Conservation (phyloP, 2,329 filamentous ascomycete genomes). For the Hypoxylon sp. region DNA sequence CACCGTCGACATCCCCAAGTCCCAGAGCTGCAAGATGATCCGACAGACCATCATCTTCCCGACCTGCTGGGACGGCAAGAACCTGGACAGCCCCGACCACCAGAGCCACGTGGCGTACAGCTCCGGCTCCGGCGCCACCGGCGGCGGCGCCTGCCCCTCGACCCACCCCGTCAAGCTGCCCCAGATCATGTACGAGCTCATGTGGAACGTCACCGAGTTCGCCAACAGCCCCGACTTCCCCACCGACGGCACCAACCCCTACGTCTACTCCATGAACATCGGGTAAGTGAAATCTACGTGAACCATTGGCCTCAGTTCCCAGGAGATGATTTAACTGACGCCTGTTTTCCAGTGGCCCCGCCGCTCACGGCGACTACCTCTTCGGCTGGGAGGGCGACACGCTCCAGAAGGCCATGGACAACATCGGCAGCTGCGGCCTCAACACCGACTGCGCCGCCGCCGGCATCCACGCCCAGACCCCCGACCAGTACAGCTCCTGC, state of each 20-base stretch:
- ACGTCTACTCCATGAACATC: conserved; percentile 60
- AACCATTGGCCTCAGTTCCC: no score
- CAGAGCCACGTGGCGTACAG: conserved; percentile 62
- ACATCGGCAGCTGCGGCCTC: conserved; percentile 57
- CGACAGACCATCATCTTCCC: conserved; percentile 66
- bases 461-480: conserved; percentile 60
- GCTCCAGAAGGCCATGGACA: conserved; percentile 63
- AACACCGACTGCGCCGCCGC: conserved; percentile 59
- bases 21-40: conserved; percentile 64
- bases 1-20: conserved; percentile 62
- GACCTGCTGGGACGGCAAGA: conserved; percentile 63
- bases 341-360: conserved; percentile 54
- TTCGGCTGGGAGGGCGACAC: conserved; percentile 64
- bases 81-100: conserved; percentile 62
- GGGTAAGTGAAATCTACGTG: conserved; percentile 48
- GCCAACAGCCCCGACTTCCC: conserved; percentile 59
- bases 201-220: conserved; percentile 60
- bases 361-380: conserved; percentile 65
- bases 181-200: conserved; percentile 63
- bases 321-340: no score
- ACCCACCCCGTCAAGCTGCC: conserved; percentile 61
- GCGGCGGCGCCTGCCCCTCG: conserved; percentile 61
- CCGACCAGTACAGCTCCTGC: conserved; percentile 62
- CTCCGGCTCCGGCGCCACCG: conserved; percentile 58
- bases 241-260: conserved; percentile 57